Evolutionary conservation across 768 basidiomycete genomes (phyloP).

Genomic region (Leucocoprinus leucothites): DNA sequence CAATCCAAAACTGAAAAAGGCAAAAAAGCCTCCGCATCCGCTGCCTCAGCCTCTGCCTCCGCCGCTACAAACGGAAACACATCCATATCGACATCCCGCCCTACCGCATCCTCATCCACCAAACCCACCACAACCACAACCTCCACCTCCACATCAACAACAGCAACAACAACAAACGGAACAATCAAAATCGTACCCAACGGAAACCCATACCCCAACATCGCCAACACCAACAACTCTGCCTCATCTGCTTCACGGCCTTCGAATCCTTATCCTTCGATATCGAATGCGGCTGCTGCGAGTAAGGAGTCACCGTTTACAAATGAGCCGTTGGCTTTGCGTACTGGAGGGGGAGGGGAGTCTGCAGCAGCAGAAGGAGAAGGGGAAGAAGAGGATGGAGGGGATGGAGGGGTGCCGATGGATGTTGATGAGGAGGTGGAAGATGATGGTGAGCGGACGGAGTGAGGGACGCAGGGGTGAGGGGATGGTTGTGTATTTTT

Average conservation of each 20-base stretch:
- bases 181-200: no score
- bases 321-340: slow-evolving; percentile 1
- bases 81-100: no score
- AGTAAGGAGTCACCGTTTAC: slow-evolving; percentile 1
- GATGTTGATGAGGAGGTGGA: no score
- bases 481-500: no score
- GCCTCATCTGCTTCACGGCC: no score
- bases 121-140: slow-evolving; percentile 20
- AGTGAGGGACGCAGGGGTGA: no score
- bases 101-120: no score
- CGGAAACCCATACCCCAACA: slow-evolving; percentile 1
- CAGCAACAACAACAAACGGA: not conserved
- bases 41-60: slow-evolving; percentile 19
- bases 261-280: slow-evolving; percentile 7
- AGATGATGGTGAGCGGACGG: no score
- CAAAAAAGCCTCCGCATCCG: slow-evolving; percentile 28
- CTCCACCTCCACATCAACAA: slow-evolving; percentile 6
- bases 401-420: not conserved
- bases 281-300: not conserved
- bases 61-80: no score
- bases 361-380: slow-evolving; percentile 15
- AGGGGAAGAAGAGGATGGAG: slow-evolving; percentile 1
- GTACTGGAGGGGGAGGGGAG: not conserved
- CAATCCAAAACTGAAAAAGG: slow-evolving; percentile 59
- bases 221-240: no score